Evolutionary conservation across 1,284 basidiomycete genomes (phyloP).

Genomic region (Exobasidium cylindrosporum): DNA sequence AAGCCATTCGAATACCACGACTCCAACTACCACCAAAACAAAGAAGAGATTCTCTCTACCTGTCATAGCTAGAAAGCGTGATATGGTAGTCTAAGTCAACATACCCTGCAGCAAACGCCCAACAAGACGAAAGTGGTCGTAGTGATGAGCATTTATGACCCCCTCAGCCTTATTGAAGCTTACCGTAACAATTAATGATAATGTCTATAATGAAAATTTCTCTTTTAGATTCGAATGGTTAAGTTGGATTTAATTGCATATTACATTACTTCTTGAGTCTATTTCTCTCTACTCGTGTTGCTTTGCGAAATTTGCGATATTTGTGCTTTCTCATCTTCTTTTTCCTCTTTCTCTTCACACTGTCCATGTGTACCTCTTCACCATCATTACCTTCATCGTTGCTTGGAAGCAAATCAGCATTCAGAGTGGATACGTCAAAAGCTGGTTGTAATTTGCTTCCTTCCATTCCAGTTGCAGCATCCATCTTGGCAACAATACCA

Average conservation of each 20-base stretch:
- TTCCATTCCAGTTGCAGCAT: slow-evolving; percentile 19
- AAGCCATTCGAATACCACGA: too few relatives aligned
- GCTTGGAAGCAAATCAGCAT: slow-evolving; percentile 21
- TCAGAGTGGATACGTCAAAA: slow-evolving; percentile 24
- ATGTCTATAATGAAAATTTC: too few relatives aligned
- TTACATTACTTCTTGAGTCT: slow-evolving; percentile 17
- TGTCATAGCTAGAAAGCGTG: too few relatives aligned
- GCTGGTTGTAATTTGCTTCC: slow-evolving; percentile 5
- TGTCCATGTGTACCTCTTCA: slow-evolving; percentile 45
- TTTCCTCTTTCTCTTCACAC: slow-evolving; percentile 50
- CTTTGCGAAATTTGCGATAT: slow-evolving; percentile 53
- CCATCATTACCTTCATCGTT: slow-evolving; percentile 1
- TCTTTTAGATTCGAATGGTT: too few relatives aligned
- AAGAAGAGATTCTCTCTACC: neutral
- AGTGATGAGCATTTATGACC: too few relatives aligned
- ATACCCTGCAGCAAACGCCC: too few relatives aligned
- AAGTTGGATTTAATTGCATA: too few relatives aligned
- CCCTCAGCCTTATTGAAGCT: too few relatives aligned
- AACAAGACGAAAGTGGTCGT: too few relatives aligned
- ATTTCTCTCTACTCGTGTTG: slow-evolving; percentile 42
- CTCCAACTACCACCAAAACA: too few relatives aligned
- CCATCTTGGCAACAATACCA: slow-evolving; percentile 37
- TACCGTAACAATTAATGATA: too few relatives aligned
- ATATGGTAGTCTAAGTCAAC: too few relatives aligned
- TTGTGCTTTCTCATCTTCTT: slow-evolving; percentile 56